phyloP scores from a whole-genome alignment of 2,329 filamentous ascomycete species.

The Elsinoe perseae region DNA sequence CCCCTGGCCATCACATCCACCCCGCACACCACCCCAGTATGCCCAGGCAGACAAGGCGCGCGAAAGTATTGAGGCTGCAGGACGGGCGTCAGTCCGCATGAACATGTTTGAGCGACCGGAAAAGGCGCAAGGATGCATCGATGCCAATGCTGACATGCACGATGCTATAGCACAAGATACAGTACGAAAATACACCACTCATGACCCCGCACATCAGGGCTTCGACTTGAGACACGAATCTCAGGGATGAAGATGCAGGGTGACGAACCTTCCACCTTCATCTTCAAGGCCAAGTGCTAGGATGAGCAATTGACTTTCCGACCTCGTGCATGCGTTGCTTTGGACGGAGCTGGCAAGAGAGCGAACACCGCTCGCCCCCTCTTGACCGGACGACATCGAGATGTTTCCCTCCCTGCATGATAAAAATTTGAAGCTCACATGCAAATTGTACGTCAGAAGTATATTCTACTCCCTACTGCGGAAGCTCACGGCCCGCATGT shows the following conservation, averaged over 20 bases:
- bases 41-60: background rate
- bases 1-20: background rate
- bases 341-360: background rate
- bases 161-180: background rate
- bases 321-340: background rate
- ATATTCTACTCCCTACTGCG: background rate
- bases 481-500: slow-evolving; percentile 3
- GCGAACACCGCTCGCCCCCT: background rate
- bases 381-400: background rate
- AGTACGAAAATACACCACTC: background rate
- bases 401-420: background rate
- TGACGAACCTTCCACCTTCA: background rate
- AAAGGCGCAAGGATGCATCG: background rate
- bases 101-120: background rate
- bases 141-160: background rate
- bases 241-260: background rate
- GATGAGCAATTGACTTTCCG: background rate
- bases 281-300: no score
- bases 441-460: background rate
- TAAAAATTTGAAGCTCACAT: background rate
- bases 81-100: background rate
- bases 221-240: background rate
- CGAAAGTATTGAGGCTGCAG: background rate
- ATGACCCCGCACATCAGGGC: background rate
- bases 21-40: background rate